Evolutionary conservation across 192 early-diverging fungal species (phyloP).

Genomic region (Coemansia sp.): DNA sequence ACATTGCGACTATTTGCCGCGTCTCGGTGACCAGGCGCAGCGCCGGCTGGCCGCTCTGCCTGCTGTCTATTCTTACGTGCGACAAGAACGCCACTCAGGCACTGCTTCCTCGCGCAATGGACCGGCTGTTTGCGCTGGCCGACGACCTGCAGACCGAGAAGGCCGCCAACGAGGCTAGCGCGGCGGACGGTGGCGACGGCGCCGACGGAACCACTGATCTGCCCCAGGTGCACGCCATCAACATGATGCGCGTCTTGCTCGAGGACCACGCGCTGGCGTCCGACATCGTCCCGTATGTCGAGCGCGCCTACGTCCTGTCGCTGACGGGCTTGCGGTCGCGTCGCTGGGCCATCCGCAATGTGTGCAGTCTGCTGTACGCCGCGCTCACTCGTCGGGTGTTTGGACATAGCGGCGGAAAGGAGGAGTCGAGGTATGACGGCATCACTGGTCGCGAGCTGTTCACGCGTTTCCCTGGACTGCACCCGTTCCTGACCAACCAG

Average conservation of each 20-base stretch:
- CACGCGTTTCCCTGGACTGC: slow-evolving; percentile 76
- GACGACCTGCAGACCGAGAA: slow-evolving; percentile 22
- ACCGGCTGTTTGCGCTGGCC: slow-evolving; percentile 62
- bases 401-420: slow-evolving; percentile 75
- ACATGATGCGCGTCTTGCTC: slow-evolving; percentile 80
- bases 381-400: slow-evolving; percentile 78
- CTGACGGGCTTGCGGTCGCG: slow-evolving; percentile 78
- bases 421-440: slow-evolving; percentile 69
- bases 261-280: slow-evolving; percentile 76
- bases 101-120: slow-evolving; percentile 65
- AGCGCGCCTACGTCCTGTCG: slow-evolving; percentile 72
- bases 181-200: slow-evolving; percentile 37
- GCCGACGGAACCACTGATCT: slow-evolving; percentile 72
- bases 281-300: slow-evolving; percentile 70
- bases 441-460: slow-evolving; percentile 90
- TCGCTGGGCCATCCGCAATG: slow-evolving; percentile 90
- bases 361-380: slow-evolving; percentile 88
- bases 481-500: slow-evolving; percentile 71
- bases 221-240: slow-evolving; percentile 92
- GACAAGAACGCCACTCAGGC: slow-evolving; percentile 59
- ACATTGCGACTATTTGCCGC: slow-evolving; percentile 62
- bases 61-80: slow-evolving; percentile 77
- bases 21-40: slow-evolving; percentile 92
- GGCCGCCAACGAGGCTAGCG: neutral
- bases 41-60: slow-evolving; percentile 83